Percentiles rank a stretch among this genome's conserved stretches.
Evolutionary conservation across 2,329 filamentous ascomycete genomes (phyloP).

Genomic region (Thielaviopsis ethacetica): DNA sequence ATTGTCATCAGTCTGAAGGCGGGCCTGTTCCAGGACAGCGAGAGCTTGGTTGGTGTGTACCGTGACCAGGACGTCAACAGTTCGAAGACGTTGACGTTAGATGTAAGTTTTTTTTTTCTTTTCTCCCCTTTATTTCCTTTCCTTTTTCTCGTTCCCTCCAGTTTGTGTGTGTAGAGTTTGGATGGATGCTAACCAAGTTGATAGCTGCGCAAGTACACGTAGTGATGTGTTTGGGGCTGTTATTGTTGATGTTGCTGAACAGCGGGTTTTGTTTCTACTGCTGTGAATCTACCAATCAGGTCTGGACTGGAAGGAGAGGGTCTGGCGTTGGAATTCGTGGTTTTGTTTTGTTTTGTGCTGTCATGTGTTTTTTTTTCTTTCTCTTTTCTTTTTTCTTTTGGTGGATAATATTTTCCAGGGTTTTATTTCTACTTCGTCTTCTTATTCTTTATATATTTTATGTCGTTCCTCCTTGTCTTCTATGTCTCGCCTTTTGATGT

Average conservation of each 20-base stretch:
- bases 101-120: constrained; percentile 49
- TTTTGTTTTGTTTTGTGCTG: background rate
- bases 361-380: background rate
- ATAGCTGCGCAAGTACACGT: constrained; percentile 11
- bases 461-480: constrained; percentile 33
- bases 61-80: constrained; percentile 88
- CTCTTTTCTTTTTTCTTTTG: background rate
- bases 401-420: background rate
- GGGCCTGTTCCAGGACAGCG: constrained; percentile 87
- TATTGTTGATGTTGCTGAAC: background rate
- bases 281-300: background rate
- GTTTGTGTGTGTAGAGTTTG: background rate
- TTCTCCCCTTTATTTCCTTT: no score
- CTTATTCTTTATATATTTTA: background rate
- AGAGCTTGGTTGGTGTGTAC: constrained; percentile 90
- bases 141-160: no score
- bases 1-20: constrained; percentile 96
- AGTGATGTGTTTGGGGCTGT: background rate
- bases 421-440: background rate
- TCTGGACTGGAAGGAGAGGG: background rate
- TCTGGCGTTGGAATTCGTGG: background rate
- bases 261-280: background rate
- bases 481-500: background rate
- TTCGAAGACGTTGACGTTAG: constrained; percentile 77
- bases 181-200: constrained; percentile 2